Conservation (phyloP, 2,329 filamentous ascomycete species). For the Neofusicoccum kwambonambiense region DNA sequence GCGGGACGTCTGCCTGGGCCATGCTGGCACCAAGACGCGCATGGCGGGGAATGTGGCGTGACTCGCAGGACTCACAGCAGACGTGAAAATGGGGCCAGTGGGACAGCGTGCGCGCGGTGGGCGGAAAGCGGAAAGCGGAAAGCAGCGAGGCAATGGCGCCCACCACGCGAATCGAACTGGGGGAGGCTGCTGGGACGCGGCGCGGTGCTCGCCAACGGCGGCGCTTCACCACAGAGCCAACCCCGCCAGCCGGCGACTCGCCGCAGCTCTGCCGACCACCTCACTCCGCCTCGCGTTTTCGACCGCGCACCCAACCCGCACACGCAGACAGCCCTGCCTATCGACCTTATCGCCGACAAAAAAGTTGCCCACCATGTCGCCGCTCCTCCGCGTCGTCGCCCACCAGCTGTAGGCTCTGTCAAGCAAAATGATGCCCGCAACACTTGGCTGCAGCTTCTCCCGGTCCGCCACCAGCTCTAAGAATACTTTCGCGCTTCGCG, state of each 20-base stretch:
- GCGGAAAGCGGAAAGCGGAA: background rate
- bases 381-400: background rate
- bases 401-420: conserved; percentile 10
- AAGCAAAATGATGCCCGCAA: background rate
- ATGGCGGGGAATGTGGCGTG: too few species aligned
- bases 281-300: conserved; percentile 4
- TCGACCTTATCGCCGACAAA: conserved; percentile 12
- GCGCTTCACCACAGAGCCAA: conserved; percentile 13
- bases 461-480: background rate
- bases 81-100: too few species aligned
- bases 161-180: conserved; percentile 1
- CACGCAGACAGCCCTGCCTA: background rate
- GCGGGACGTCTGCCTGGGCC: background rate
- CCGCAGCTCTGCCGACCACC: background rate
- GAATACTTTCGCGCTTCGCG: conserved; percentile 1
- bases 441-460: background rate
- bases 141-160: background rate
- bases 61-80: too few species aligned
- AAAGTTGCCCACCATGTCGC: conserved; percentile 5
- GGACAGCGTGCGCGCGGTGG: too few species aligned
- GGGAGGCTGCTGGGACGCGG: background rate
- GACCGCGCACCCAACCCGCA: background rate
- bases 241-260: background rate
- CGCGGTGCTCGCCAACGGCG: background rate
- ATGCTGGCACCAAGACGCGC: too few species aligned